Evolutionary conservation across 345 rosid species (phyloP).

Genomic region (Erucastrum elatum): DNA sequence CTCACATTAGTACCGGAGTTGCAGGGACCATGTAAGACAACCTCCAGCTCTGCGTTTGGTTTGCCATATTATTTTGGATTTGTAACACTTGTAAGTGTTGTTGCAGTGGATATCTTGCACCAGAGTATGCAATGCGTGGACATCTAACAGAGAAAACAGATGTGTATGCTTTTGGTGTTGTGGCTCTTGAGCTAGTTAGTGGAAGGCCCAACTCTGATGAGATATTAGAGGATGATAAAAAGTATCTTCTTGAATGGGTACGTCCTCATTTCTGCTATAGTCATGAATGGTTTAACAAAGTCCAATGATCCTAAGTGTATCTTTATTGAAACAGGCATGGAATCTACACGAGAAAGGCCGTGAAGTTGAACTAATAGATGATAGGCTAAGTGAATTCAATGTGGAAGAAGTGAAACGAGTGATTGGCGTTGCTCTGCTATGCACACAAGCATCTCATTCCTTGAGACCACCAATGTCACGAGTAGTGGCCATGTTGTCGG

Average conservation of each 20-base stretch:
- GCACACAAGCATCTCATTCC: conserved; percentile 61
- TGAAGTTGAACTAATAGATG: conserved; percentile 48
- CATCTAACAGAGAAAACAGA: conserved; percentile 61
- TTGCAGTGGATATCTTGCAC: conserved; percentile 60
- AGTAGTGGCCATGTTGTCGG: conserved; percentile 63
- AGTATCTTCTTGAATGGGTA: conserved; percentile 72
- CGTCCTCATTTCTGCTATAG: background rate
- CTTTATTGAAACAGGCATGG: conserved; percentile 55
- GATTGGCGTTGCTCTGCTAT: conserved; percentile 57
- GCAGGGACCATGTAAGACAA: too few species aligned
- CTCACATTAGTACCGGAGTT: too few species aligned
- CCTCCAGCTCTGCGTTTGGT: conserved; percentile 18
- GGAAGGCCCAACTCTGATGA: conserved; percentile 47
- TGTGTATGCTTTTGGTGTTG: conserved; percentile 55
- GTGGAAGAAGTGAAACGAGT: conserved; percentile 52
- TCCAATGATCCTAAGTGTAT: background rate
- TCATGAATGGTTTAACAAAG: conserved; percentile 3
- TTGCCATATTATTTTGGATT: background rate
- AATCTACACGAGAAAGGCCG: conserved; percentile 47
- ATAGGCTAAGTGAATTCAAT: conserved; percentile 39
- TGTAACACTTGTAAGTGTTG: conserved; percentile 32
- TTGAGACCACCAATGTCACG: conserved; percentile 67
- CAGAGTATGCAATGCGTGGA: conserved; percentile 71
- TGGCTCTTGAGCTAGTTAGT: conserved; percentile 47
- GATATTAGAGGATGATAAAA: conserved; percentile 32